Evolutionary conservation across 2,329 filamentous ascomycete genomes (phyloP), one percentile per base, ranked within the genome.

Genomic region (Magnaporthiopsis poae): DNA sequence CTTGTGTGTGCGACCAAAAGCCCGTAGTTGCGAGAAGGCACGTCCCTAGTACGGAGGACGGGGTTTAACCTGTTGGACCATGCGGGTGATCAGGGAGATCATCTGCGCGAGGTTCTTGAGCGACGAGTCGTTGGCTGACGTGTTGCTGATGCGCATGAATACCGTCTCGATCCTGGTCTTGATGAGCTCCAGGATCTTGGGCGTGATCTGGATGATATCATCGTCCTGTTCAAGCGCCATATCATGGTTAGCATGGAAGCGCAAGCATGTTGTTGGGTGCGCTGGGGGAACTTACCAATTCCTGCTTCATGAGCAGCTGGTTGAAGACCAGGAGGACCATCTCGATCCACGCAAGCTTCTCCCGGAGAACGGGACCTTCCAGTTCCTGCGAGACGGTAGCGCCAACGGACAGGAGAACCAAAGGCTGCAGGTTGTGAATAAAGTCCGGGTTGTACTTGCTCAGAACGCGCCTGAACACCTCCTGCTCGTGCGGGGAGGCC

Each of bases 321-420:
- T 80, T 78, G 69, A 88, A 82, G 35, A 81, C 79, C 60, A 80
- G 76, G n/a, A 89, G 77, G 59, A 87, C 82, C 71, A 82, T 80
- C 72, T 88, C 86, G 60, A 88, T 79, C 84, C 86, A 87, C 29
- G 78, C 78, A 65, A 88, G 76, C 74, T 86, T 86, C 71, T 85
- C 80, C 63, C 81, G 79, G 65, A 88, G 75, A 62, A 81, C 77
- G 13, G 80, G 77, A 60, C 82, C 82, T 67, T 81, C 80, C 62
- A 90, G 76, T 61, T 86, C 80, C 71, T 85, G 81, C 52, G 85
- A 84, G 66, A 90, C 81, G 9, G 86, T 88, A 31, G 87, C 86
- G 66, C 86, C 86, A 59, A 89, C 83, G 0, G 87, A 88, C 62
- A 90, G 79, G 27, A 88, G 79, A 65, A 90, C 80, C 27, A 90